A percentile compares a stretch with the other conserved stretches of the same genome.
These are phyloP conservation scores for Kondoa malvinella DNA, from an alignment of 768 basidiomycete genomes.

Conservation along the genomic window DNA sequence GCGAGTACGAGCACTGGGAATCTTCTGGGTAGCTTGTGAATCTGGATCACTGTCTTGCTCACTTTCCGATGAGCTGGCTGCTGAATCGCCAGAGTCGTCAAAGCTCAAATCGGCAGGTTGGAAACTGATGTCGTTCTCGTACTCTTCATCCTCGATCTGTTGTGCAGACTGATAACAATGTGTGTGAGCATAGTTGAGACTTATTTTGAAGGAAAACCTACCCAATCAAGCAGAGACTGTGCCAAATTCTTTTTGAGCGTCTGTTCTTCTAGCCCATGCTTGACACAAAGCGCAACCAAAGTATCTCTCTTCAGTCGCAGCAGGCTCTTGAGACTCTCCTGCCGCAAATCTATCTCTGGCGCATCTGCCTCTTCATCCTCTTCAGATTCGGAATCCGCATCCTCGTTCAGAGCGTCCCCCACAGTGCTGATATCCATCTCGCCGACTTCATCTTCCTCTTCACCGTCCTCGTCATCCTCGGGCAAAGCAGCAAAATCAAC, in stretches of 20 bases:
- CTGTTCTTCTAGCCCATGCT: constrained; percentile 52
- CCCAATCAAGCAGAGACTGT: constrained; percentile 75
- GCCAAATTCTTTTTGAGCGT: constrained; percentile 92
- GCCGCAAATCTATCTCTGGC: background rate
- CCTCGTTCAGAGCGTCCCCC: too few species aligned
- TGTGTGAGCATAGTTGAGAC: too few species aligned
- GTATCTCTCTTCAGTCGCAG: constrained; percentile 1
- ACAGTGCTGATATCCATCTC: background rate
- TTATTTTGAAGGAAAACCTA: too few species aligned
- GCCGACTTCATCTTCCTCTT: background rate
- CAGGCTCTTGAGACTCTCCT: background rate
- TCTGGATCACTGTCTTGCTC: constrained; percentile 5
- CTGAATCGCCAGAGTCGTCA: background rate
- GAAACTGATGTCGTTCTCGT: constrained; percentile 1
- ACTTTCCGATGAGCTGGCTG: constrained; percentile 6
- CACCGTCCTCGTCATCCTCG: background rate
- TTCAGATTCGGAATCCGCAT: background rate
- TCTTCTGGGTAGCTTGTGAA: background rate
- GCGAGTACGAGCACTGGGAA: background rate
- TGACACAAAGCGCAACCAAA: constrained; percentile 77
- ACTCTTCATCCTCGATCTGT: background rate
- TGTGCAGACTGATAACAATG: constrained; percentile 24
- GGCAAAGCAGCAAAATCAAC: too few species aligned
- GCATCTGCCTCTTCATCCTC: background rate
- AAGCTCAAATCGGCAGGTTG: background rate